phyloP scores from a whole-genome alignment of 2,329 filamentous ascomycete genomes.

The Davidsoniella virescens region DNA sequence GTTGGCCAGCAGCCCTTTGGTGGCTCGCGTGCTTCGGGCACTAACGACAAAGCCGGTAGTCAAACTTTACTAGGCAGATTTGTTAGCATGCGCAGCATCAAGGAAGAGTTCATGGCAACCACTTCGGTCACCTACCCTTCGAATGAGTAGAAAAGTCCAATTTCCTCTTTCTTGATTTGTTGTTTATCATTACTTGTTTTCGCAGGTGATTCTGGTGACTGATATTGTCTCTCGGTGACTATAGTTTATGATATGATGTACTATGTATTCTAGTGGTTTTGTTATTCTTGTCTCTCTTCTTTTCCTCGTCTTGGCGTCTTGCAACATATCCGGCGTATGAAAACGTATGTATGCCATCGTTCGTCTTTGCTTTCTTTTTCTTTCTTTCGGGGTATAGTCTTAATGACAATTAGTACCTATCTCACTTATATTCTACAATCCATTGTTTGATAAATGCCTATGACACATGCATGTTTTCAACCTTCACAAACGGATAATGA shows the following conservation, averaged over 20 bases:
- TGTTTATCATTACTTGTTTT: too few species aligned
- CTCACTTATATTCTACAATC: too few species aligned
- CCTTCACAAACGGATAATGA: too few species aligned
- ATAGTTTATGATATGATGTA: background rate
- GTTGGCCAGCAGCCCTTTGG: slow-evolving; percentile 61
- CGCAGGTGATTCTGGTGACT: background rate
- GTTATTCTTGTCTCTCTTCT: slow-evolving; percentile 1
- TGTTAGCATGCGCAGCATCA: slow-evolving; percentile 50
- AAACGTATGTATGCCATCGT: too few species aligned
- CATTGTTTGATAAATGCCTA: too few species aligned
- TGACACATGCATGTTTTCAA: too few species aligned
- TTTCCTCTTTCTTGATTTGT: too few species aligned
- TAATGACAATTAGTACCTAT: too few species aligned
- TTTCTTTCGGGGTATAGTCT: too few species aligned
- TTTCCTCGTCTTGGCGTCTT: background rate
- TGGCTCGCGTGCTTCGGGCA: slow-evolving; percentile 50
- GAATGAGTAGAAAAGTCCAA: slow-evolving; percentile 33
- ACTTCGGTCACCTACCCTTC: slow-evolving; percentile 52
- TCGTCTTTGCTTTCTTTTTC: too few species aligned
- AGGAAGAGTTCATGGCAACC: slow-evolving; percentile 57
- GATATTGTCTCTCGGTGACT: background rate
- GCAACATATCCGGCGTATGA: too few species aligned
- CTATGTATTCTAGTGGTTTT: background rate
- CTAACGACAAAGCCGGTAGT: slow-evolving; percentile 59
- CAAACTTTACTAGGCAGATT: slow-evolving; percentile 47